Evolutionary conservation across 768 basidiomycete species (phyloP).

Genomic region (Xerocomellus amylosporus): DNA sequence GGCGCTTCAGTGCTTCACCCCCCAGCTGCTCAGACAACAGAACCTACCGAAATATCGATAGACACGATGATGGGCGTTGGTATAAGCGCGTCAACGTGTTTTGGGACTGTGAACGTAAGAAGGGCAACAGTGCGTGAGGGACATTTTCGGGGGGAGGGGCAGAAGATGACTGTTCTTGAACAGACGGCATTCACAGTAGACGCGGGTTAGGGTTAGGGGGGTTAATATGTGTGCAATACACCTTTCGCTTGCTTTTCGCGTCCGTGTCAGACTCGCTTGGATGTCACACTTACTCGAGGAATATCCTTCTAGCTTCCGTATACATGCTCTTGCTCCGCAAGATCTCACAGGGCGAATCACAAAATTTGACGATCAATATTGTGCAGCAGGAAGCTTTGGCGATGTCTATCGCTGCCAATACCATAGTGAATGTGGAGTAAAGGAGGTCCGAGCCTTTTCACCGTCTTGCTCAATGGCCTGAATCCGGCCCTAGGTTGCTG

Average conservation of each 20-base stretch:
- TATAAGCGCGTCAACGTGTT: conserved; percentile 76
- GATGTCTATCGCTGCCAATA: conserved; percentile 7
- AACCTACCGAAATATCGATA: conserved; percentile 81
- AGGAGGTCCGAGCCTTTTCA: background rate
- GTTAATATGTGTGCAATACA: no score
- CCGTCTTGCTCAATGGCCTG: background rate
- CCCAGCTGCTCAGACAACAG: background rate
- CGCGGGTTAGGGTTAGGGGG: conserved; percentile 14
- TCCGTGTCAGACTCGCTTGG: no score
- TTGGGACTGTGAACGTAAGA: conserved; percentile 79
- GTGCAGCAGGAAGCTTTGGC: conserved; percentile 2
- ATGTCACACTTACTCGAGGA: no score
- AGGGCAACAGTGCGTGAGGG: conserved; percentile 71
- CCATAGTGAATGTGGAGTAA: background rate
- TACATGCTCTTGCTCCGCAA: background rate
- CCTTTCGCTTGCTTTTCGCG: no score
- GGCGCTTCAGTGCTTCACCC: conserved; percentile 3
- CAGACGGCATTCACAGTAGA: conserved; percentile 23
- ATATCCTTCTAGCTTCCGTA: no score
- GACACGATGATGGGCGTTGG: conserved; percentile 81
- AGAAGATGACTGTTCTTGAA: conserved; percentile 18
- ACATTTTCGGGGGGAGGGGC: conserved; percentile 21
- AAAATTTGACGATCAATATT: background rate
- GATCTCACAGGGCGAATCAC: conserved; percentile 5
- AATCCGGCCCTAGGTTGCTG: background rate